phyloP scores from a whole-genome alignment of 2,329 filamentous ascomycete genomes.

The Alternaria triticina region DNA sequence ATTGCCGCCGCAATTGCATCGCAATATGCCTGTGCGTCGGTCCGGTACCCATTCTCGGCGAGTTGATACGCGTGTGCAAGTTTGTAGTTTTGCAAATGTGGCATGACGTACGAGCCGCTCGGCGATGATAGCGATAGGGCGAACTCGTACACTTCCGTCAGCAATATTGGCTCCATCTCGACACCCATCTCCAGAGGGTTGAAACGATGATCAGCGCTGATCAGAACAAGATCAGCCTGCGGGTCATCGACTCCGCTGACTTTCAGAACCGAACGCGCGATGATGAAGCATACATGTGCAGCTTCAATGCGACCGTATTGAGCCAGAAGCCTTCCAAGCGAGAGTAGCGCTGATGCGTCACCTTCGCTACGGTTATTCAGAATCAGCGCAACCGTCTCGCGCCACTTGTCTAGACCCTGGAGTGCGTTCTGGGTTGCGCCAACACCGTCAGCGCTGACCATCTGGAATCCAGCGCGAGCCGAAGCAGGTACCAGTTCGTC shows the following conservation, averaged over 20 bases:
- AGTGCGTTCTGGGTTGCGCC: constrained; percentile 73
- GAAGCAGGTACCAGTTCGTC: constrained; percentile 95
- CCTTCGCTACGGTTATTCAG: constrained; percentile 85
- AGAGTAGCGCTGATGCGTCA: constrained; percentile 77
- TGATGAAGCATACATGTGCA: constrained; percentile 91
- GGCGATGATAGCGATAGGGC: constrained; percentile 73
- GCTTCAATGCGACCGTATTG: constrained; percentile 90
- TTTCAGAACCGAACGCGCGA: constrained; percentile 72
- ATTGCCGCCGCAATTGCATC: constrained; percentile 80
- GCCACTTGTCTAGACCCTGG: constrained; percentile 91
- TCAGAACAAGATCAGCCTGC: constrained; percentile 76
- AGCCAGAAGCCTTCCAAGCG: constrained; percentile 80
- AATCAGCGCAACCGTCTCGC: constrained; percentile 84
- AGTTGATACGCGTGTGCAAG: constrained; percentile 83
- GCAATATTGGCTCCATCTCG: constrained; percentile 83
- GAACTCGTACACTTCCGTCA: constrained; percentile 97
- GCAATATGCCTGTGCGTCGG: constrained; percentile 90
- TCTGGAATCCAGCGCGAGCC: constrained; percentile 87
- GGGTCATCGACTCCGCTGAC: constrained; percentile 86
- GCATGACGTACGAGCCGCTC: constrained; percentile 63
- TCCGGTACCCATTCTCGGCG: constrained; percentile 80
- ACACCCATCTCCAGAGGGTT: constrained; percentile 74
- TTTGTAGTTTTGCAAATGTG: constrained; percentile 91
- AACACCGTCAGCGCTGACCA: constrained; percentile 73
- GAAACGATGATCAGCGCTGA: constrained; percentile 82